These are phyloP conservation scores for Suillus paluster DNA, from an alignment of 768 basidiomycete species.

Conservation along the genomic window DNA sequence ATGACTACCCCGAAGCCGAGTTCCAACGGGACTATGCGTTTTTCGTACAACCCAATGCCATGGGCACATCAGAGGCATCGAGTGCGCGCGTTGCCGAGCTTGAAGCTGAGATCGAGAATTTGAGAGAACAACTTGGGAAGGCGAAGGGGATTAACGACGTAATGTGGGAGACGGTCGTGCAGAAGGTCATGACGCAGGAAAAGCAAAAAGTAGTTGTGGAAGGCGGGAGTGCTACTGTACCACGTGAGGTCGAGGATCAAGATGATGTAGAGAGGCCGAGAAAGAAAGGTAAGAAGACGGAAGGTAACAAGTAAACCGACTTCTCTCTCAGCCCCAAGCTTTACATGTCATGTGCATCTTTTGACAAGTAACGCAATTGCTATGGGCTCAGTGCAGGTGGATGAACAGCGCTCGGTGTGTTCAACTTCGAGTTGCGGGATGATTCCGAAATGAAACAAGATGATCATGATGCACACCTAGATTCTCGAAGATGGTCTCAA, in stretches of 20 bases:
- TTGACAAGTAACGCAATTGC: neutral
- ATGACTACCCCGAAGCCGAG: slow-evolving; percentile 54
- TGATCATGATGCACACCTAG: no score
- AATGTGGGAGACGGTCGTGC: slow-evolving; percentile 91
- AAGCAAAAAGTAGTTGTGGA: slow-evolving; percentile 26
- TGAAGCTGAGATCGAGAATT: slow-evolving; percentile 67
- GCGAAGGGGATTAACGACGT: slow-evolving; percentile 92
- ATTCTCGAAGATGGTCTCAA: neutral
- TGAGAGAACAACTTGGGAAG: slow-evolving; percentile 74
- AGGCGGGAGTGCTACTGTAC: neutral
- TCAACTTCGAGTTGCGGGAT: neutral
- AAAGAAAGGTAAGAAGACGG: slow-evolving; percentile 1
- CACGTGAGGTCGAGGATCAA: neutral
- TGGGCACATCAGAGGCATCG: slow-evolving; percentile 22
- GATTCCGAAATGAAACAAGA: neutral
- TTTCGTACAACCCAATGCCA: slow-evolving; percentile 55
- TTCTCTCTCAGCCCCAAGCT: no score
- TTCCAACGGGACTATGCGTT: slow-evolving; percentile 67
- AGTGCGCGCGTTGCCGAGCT: slow-evolving; percentile 64
- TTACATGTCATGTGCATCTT: no score
- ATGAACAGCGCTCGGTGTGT: neutral
- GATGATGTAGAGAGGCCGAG: neutral
- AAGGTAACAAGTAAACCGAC: neutral
- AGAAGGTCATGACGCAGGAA: slow-evolving; percentile 53
- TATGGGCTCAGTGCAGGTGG: neutral